Evolutionary conservation across 192 early-diverging fungal species (phyloP).

Genomic region (Chytriomyces hyalinus): DNA sequence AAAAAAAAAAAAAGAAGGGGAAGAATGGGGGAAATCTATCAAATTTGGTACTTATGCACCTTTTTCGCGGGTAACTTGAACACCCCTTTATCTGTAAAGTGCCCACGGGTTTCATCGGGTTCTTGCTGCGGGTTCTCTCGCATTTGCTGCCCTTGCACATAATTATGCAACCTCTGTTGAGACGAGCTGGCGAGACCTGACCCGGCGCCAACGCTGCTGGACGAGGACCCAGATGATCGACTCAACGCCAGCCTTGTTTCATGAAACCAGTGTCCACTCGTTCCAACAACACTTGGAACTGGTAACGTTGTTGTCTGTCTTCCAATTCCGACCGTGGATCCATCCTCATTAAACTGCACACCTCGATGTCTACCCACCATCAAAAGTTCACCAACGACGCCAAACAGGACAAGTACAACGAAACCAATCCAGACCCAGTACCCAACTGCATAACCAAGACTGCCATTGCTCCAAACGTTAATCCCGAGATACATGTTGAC

Average conservation of each 20-base stretch:
- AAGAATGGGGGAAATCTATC: too few species aligned
- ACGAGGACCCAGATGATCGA: too few species aligned
- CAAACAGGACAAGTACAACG: background rate
- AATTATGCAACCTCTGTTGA: too few species aligned
- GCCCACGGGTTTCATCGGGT: background rate
- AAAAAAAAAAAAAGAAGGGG: too few species aligned
- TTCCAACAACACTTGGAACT: conserved; percentile 1
- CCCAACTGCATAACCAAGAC: too few species aligned
- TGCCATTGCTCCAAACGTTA: conserved; percentile 26
- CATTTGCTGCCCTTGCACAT: too few species aligned
- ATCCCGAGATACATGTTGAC: conserved; percentile 50
- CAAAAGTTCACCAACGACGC: background rate
- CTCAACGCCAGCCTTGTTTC: background rate
- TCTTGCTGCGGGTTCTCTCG: too few species aligned
- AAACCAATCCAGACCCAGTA: conserved; percentile 15
- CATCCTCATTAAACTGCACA: background rate
- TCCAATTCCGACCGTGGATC: background rate
- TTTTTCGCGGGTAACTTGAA: background rate
- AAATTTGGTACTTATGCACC: background rate
- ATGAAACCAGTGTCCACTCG: background rate
- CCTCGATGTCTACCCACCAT: conserved; percentile 10
- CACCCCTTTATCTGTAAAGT: background rate
- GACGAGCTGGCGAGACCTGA: too few species aligned
- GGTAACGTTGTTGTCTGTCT: background rate
- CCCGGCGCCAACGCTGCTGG: too few species aligned